Evolutionary conservation across 129 eudicot species (phyloP).

Genomic region (Saussurea involucrata): DNA sequence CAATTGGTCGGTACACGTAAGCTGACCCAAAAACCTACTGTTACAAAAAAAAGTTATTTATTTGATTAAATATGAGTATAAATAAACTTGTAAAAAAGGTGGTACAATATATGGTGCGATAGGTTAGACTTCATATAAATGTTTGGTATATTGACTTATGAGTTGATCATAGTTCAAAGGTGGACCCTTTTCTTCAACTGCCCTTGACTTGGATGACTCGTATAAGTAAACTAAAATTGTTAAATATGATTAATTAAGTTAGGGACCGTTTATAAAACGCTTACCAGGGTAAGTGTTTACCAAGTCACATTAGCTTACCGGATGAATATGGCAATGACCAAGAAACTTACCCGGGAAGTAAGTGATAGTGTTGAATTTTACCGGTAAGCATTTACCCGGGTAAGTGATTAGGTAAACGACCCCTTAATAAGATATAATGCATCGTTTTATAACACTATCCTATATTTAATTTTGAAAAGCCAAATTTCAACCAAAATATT

Average conservation of each 20-base stretch:
- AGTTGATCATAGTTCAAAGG: conserved; percentile 23
- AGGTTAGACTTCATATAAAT: conserved; percentile 28
- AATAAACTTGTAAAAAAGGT: neutral
- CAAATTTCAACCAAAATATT: neutral
- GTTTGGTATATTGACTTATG: conserved; percentile 32
- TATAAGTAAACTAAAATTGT: neutral
- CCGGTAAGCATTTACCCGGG: too few species aligned
- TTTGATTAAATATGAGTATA: too few species aligned
- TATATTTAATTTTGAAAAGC: neutral
- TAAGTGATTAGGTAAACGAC: too few species aligned
- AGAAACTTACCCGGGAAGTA: too few species aligned
- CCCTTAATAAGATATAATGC: neutral
- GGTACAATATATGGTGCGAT: conserved; percentile 27
- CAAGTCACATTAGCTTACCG: too few species aligned
- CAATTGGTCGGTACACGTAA: too few species aligned
- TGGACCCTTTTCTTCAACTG: conserved; percentile 38
- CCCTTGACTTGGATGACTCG: conserved; percentile 21
- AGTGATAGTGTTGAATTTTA: too few species aligned
- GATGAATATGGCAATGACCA: too few species aligned
- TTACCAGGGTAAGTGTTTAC: too few species aligned
- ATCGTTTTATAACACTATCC: neutral
- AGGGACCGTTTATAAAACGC: too few species aligned
- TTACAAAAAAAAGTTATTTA: too few species aligned
- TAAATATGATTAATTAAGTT: neutral
- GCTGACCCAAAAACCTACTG: too few species aligned